A percentile compares a stretch with the other conserved stretches of the same genome.
Evolutionary conservation across 495 filamentous ascomycete genomes (phyloP).

Genomic region (Cercophora sp.): DNA sequence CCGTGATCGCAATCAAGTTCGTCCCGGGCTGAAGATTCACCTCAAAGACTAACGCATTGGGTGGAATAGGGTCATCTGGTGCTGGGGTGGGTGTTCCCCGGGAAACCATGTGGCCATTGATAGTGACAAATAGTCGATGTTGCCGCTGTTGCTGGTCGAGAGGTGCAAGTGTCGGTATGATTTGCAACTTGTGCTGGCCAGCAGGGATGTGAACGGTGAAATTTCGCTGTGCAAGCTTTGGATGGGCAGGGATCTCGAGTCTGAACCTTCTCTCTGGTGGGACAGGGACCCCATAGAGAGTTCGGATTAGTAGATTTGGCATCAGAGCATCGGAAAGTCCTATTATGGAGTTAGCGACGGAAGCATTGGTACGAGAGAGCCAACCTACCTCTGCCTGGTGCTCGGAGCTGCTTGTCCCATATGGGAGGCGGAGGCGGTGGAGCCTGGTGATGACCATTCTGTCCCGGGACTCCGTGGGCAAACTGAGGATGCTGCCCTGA

Average conservation of each 20-base stretch:
- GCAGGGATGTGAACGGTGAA: conserved; percentile 61
- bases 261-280: conserved; percentile 50
- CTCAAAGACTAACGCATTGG: conserved; percentile 55
- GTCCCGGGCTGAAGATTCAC: conserved; percentile 55
- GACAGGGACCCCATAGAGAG: conserved; percentile 54
- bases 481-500: conserved; percentile 21
- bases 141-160: conserved; percentile 45
- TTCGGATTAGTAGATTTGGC: conserved; percentile 58
- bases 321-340: conserved; percentile 56
- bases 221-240: conserved; percentile 60
- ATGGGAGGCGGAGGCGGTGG: conserved; percentile 19
- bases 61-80: conserved; percentile 43
- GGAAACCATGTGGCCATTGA: conserved; percentile 56
- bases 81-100: conserved; percentile 41
- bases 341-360: conserved; percentile 11
- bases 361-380: neutral
- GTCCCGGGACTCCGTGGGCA: conserved; percentile 23
- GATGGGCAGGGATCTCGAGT: conserved; percentile 57
- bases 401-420: conserved; percentile 31
- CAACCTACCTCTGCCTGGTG: conserved; percentile 53
- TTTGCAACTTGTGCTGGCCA: conserved; percentile 60
- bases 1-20: conserved; percentile 62
- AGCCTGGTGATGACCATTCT: conserved; percentile 20
- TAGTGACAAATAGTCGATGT: conserved; percentile 26
- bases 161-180: conserved; percentile 56